Percentiles rank a stretch among this genome's conserved stretches.
Conservation (phyloP, 73 alveolate species). For the Tetrahymena malaccensis region DNA sequence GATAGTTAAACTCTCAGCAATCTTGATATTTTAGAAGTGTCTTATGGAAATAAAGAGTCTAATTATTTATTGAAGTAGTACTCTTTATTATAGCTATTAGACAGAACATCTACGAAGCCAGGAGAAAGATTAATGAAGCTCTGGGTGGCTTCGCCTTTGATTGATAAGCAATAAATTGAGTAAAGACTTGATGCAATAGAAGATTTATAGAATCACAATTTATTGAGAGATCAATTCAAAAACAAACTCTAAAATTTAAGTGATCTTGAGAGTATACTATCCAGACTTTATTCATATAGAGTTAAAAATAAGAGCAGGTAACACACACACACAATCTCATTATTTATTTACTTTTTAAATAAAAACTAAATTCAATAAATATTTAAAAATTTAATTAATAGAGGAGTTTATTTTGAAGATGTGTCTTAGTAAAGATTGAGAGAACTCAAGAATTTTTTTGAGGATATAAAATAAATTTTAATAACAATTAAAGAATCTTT, state of each 20-base stretch:
- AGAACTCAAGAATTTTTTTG: constrained; percentile 47
- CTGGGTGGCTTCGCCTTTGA: constrained; percentile 65
- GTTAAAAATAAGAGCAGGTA: constrained; percentile 18
- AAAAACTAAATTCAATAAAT: too few relatives aligned
- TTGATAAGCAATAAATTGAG: constrained; percentile 44
- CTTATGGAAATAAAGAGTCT: background rate
- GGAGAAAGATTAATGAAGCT: constrained; percentile 62
- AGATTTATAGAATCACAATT: constrained; percentile 33
- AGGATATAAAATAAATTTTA: constrained; percentile 10
- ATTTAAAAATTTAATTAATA: background rate
- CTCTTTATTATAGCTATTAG: constrained; percentile 46
- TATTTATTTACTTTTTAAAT: too few relatives aligned
- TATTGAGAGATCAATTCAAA: constrained; percentile 35
- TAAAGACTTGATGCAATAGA: constrained; percentile 56
- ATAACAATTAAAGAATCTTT: constrained; percentile 7
- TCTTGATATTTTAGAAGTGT: background rate
- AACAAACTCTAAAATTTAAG: constrained; percentile 9
- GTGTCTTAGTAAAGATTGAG: constrained; percentile 37
- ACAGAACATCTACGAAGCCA: constrained; percentile 47
- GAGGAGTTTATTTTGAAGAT: constrained; percentile 51
- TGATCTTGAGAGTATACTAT: constrained; percentile 48
- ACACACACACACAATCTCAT: background rate
- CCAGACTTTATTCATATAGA: constrained; percentile 53
- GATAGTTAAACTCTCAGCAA: background rate
- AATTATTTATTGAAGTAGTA: constrained; percentile 18